Percentiles rank a stretch among this genome's conserved stretches.
phyloP scores from a whole-genome alignment of 176 grass and related monocot species.

The Triticum aestivum region IWGSC_CS_RefSeq_v2.1 NC_057801.1:21986856-21987355 shows the following conservation, averaged over 20 bases:
- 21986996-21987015: conserved; percentile 89
- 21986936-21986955: conserved; percentile 71
- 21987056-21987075: conserved; percentile 37
- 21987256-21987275: conserved; percentile 64
- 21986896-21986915: conserved; percentile 72
- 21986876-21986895: conserved; percentile 72
- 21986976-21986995: conserved; percentile 98
- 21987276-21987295: conserved; percentile 13
- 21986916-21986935: conserved; percentile 47
- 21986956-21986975: conserved; percentile 92
- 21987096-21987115: conserved; percentile 36
- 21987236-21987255: conserved; percentile 81
- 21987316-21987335: conserved; percentile 18
- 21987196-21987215: conserved; percentile 81
- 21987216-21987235: conserved; percentile 81
- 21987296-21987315: conserved; percentile 11
- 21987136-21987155: conserved; percentile 39
- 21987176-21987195: conserved; percentile 63
- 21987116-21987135: conserved; percentile 17
- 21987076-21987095: conserved; percentile 41
- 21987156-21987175: conserved; percentile 37
- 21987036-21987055: conserved; percentile 42
- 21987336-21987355: neutral
- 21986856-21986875: conserved; percentile 75
- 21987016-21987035: conserved; percentile 71